phyloP scores from a whole-genome alignment of 2,329 filamentous ascomycete genomes.

The Colletotrichum karsti region DNA sequence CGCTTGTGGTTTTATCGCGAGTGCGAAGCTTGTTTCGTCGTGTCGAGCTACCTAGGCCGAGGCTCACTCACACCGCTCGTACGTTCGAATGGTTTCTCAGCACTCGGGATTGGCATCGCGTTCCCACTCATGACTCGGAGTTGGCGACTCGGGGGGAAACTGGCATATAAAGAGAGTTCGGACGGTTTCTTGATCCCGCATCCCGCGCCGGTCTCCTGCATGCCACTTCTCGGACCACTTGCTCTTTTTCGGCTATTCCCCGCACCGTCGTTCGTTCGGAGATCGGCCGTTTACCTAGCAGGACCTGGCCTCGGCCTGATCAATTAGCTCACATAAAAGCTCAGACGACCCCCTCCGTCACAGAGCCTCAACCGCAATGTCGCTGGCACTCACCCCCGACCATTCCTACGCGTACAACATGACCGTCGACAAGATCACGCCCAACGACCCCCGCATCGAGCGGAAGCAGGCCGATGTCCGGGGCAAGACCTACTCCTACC shows the following conservation, averaged over 20 bases:
- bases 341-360: neutral
- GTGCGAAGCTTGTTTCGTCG: neutral
- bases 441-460: constrained; percentile 72
- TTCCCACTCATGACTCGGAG: neutral
- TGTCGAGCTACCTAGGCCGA: constrained; percentile 4
- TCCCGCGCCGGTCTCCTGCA: neutral
- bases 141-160: neutral
- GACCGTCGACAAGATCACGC: constrained; percentile 70
- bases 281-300: neutral
- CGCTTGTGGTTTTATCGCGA: neutral
- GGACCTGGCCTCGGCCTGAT: neutral
- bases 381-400: neutral
- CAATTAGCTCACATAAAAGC: neutral
- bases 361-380: neutral
- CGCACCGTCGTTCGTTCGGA: neutral
- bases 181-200: neutral
- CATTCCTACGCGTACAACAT: constrained; percentile 42
- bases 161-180: neutral
- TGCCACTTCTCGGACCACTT: neutral
- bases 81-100: neutral
- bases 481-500: constrained; percentile 75
- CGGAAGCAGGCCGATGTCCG: constrained; percentile 71
- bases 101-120: neutral
- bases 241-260: constrained; percentile 5
- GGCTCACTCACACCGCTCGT: constrained; percentile 19